phyloP scores from a whole-genome alignment of 768 basidiomycete genomes.

The Termitomyces eurrhizus region DNA sequence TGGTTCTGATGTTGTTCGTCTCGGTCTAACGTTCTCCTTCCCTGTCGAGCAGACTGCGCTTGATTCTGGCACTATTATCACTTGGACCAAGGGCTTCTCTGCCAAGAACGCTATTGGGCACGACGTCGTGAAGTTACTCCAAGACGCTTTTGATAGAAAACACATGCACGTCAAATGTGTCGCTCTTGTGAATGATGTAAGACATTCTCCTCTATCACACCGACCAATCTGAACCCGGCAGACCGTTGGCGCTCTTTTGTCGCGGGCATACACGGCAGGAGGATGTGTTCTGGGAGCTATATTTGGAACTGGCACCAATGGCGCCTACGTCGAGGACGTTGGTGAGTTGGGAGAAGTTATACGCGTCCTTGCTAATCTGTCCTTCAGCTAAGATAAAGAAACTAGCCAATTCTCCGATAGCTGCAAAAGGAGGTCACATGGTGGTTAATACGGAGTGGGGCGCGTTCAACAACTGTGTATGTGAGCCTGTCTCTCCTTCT shows the following conservation, averaged over 20 bases:
- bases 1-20: slow-evolving; percentile 38
- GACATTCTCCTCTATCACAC: slow-evolving; percentile 17
- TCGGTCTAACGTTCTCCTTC: slow-evolving; percentile 96
- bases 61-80: slow-evolving; percentile 84
- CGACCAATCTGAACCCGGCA: slow-evolving; percentile 25
- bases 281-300: slow-evolving; percentile 88
- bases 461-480: slow-evolving; percentile 89
- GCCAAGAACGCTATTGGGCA: slow-evolving; percentile 87
- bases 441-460: slow-evolving; percentile 99
- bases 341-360: slow-evolving; percentile 26
- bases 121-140: slow-evolving; percentile 85
- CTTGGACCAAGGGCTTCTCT: slow-evolving; percentile 96
- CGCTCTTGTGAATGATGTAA: slow-evolving; percentile 91
- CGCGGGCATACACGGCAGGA: slow-evolving; percentile 90
- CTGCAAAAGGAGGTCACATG: slow-evolving; percentile 72
- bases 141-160: slow-evolving; percentile 89
- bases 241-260: slow-evolving; percentile 95
- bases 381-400: slow-evolving; percentile 71
- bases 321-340: slow-evolving; percentile 91
- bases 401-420: slow-evolving; percentile 60
- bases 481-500: slow-evolving; percentile 18
- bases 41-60: slow-evolving; percentile 97
- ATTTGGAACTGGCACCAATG: slow-evolving; percentile 98
- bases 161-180: slow-evolving; percentile 90
- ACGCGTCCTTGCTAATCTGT: background rate